Conservation (phyloP, 1,139 yeast species). For the Geotrichum carabidarum region DNA sequence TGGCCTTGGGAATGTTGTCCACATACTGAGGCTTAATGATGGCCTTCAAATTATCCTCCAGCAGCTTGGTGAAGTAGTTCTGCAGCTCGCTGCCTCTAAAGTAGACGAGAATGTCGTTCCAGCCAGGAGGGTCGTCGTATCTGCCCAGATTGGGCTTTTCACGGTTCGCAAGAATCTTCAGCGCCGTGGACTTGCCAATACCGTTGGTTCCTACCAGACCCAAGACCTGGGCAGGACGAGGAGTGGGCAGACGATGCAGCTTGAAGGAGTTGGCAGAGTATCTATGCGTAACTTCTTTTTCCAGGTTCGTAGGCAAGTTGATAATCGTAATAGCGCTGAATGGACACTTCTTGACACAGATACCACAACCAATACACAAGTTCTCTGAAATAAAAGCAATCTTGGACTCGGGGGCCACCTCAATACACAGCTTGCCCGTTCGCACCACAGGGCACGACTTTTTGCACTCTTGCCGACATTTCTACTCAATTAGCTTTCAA, state of each 20-base stretch:
- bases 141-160: conserved; percentile 94
- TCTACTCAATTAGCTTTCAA: conserved; percentile 32
- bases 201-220: conserved; percentile 98
- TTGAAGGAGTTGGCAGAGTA: conserved; percentile 97
- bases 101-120: conserved; percentile 86
- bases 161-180: conserved; percentile 95
- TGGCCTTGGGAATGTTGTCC: conserved; percentile 92
- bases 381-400: conserved; percentile 95
- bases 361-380: conserved; percentile 98
- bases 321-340: conserved; percentile 94
- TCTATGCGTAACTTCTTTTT: conserved; percentile 88
- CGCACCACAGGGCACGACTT: conserved; percentile 96
- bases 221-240: conserved; percentile 97
- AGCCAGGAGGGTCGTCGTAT: conserved; percentile 92
- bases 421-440: conserved; percentile 96
- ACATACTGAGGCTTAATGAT: conserved; percentile 97
- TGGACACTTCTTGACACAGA: conserved; percentile 96
- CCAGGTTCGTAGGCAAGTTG: conserved; percentile 92
- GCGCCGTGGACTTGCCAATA: conserved; percentile 98
- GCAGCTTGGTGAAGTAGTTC: conserved; percentile 86
- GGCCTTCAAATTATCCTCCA: conserved; percentile 90
- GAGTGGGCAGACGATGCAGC: conserved; percentile 93
- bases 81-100: conserved; percentile 97
- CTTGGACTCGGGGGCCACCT: conserved; percentile 83
- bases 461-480: conserved; percentile 96